phyloP scores from a whole-genome alignment of 2,329 filamentous ascomycete species.

The Exophiala dermatitidis region DNA sequence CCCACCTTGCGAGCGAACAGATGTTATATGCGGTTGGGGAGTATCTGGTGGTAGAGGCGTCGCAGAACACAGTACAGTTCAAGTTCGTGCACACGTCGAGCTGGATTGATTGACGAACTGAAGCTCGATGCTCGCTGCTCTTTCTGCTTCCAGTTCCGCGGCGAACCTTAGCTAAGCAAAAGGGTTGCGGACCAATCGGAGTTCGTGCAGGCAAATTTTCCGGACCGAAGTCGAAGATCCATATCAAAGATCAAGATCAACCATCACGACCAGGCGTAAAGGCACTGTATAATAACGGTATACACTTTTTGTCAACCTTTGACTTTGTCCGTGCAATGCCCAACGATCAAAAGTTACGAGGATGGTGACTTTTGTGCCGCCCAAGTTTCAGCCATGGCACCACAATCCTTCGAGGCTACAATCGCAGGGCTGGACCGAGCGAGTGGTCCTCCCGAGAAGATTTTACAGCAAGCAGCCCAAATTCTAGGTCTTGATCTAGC shows the following conservation, averaged over 20 bases:
- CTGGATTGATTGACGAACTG: conserved; percentile 2
- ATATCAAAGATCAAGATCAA: neutral
- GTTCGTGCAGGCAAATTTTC: conserved; percentile 6
- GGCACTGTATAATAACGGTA: no score
- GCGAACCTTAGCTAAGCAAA: neutral
- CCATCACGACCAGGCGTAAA: neutral
- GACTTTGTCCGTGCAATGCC: no score
- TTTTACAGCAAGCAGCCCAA: conserved; percentile 38
- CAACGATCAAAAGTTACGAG: neutral
- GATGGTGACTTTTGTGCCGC: neutral
- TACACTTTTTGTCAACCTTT: no score
- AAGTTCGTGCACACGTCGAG: neutral
- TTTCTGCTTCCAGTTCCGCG: neutral
- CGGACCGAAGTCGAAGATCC: neutral
- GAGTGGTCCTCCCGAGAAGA: conserved; percentile 33
- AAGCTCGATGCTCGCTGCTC: neutral
- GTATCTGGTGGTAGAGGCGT: neutral
- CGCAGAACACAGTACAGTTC: neutral
- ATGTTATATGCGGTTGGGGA: neutral
- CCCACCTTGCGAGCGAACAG: conserved; percentile 5
- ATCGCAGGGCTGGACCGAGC: conserved; percentile 38
- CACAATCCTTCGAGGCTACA: conserved; percentile 17
- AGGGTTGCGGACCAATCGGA: conserved; percentile 11
- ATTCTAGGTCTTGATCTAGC: conserved; percentile 38
- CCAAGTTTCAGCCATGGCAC: conserved; percentile 10